Conservation (phyloP, 495 filamentous ascomycete species). For the Xylaria longipes region DNA sequence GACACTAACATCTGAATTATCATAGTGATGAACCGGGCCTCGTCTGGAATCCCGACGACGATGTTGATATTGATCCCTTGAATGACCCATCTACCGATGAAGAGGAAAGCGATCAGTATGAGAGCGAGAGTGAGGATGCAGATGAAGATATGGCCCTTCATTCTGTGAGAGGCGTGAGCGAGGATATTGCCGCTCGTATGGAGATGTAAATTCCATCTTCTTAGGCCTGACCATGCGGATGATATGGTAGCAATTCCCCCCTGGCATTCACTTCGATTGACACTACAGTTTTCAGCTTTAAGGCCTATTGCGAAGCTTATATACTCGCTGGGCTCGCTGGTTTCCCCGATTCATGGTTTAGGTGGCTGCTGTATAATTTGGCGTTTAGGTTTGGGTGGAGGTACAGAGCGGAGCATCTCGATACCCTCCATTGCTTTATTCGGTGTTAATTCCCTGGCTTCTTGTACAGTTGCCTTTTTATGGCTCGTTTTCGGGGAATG, state of each 20-base stretch:
- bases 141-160: conserved; percentile 56
- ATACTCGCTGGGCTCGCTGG: neutral
- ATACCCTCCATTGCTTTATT: conserved; percentile 18
- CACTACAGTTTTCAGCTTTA: neutral
- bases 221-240: neutral
- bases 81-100: conserved; percentile 50
- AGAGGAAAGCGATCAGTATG: conserved; percentile 42
- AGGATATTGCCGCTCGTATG: conserved; percentile 76
- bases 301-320: neutral
- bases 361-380: conserved; percentile 11
- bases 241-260: neutral
- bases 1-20: neutral
- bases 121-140: conserved; percentile 57
- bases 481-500: neutral
- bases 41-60: conserved; percentile 57
- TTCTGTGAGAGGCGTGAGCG: conserved; percentile 70
- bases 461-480: conserved; percentile 13
- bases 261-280: neutral
- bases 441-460: neutral
- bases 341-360: neutral
- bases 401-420: conserved; percentile 6
- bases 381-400: conserved; percentile 13
- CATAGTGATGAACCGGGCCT: conserved; percentile 43
- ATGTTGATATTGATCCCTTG: conserved; percentile 56
- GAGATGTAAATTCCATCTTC: conserved; percentile 54